Evolutionary conservation across 2,329 filamentous ascomycete species (phyloP).

Genomic region (Albophoma yamanashiensis): DNA sequence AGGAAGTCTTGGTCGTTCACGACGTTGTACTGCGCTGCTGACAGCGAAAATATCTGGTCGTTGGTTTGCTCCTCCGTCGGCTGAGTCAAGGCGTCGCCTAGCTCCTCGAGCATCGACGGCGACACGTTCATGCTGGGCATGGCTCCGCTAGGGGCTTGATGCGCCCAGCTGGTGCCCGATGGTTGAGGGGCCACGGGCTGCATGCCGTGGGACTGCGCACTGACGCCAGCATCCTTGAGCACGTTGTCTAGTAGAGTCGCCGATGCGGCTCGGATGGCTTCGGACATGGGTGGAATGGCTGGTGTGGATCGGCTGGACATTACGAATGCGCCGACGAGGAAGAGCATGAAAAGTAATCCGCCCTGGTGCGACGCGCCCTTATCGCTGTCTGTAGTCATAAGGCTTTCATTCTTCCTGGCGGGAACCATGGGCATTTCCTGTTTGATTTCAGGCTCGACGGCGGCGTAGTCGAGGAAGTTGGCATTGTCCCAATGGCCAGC

Average conservation of each 20-base stretch:
- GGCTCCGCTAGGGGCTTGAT: conserved; percentile 27
- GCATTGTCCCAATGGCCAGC: conserved; percentile 72
- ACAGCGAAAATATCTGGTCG: conserved; percentile 80
- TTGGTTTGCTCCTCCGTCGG: conserved; percentile 78
- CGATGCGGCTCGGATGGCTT: conserved; percentile 70
- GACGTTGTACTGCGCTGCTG: conserved; percentile 78
- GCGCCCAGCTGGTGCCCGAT: conserved; percentile 37
- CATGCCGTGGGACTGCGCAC: conserved; percentile 28
- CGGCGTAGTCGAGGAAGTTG: conserved; percentile 58
- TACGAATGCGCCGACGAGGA: conserved; percentile 92
- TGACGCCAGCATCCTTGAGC: conserved; percentile 67
- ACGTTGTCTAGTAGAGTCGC: conserved; percentile 70
- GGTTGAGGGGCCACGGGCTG: conserved; percentile 39
- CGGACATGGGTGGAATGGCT: conserved; percentile 66
- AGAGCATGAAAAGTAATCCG: conserved; percentile 83
- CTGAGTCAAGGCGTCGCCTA: conserved; percentile 58
- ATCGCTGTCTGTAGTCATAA: conserved; percentile 35
- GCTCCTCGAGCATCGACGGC: conserved; percentile 52
- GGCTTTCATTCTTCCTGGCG: conserved; percentile 36
- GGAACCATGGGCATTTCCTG: conserved; percentile 44
- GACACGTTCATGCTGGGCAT: conserved; percentile 35
- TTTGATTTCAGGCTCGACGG: conserved; percentile 48
- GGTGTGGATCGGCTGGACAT: conserved; percentile 71
- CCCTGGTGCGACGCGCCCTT: conserved; percentile 63
- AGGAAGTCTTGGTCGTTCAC: conserved; percentile 58